Evolutionary conservation across 1,139 yeast species (phyloP), one percentile per base, ranked within the genome.

Genomic region (Diutina catenulata): DNA sequence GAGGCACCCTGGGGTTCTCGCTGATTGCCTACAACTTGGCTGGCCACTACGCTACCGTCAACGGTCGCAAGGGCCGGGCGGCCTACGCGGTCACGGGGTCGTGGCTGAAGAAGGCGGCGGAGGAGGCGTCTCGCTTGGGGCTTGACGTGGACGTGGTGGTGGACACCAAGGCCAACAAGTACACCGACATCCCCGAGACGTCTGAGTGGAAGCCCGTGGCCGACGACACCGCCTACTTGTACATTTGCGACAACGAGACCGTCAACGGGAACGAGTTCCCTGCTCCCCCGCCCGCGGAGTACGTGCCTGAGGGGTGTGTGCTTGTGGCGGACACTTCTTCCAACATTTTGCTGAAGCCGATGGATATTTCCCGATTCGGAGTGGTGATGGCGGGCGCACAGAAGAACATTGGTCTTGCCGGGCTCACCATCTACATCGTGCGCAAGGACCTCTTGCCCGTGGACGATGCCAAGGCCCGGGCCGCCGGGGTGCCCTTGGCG

Each of bases 331-430:
- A 91, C 57, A 78, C 88, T 80, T 87, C 96, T 1, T 88, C 97
- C 37, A 86, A 91, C 59, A 80, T 91, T 52, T 68, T 91, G 47
- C 84, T 95, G 19, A 80, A 83, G 49, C 62, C 72, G 47, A 57
- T 91, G 36, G 95, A 91, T 51, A 80, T 91, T 36, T 67, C 84
- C 41, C 79, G 82, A 57, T 88, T 76, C 52, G 97, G 96, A 39
- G 64, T 87, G 33, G 78, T 91, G 43, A 62, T 64, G 76, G 94
- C 93, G n/a, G 98, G 98, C 43, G 98, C 97, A 15, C 98, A 91
- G 61, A 91, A 91, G 62, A 91, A 91, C 56, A 86, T 91, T 52
- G 98, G 98, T 40, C 67, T 91, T 54, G 97, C 98, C 5, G 98
- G 98, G 33, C 74, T 91, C 47, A 81, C 97, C 14, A 70, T 91